These are phyloP conservation scores for Pleurotus eryngii DNA, from an alignment of 768 basidiomycete species.

Conservation along the genomic window DNA sequence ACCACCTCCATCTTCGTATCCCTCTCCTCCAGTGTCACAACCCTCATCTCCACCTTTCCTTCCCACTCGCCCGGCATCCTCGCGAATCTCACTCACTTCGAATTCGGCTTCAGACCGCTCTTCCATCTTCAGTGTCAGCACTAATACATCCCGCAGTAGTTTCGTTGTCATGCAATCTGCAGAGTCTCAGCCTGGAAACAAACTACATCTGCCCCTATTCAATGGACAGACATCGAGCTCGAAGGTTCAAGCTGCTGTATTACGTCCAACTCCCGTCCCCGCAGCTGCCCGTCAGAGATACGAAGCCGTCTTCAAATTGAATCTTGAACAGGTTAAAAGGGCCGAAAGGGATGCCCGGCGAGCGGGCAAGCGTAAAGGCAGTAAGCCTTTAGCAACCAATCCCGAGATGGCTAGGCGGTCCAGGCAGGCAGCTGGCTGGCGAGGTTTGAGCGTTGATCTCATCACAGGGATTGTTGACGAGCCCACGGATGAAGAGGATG, in stretches of 20 bases:
- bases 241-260: slow-evolving; percentile 29
- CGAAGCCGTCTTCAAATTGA: slow-evolving; percentile 62
- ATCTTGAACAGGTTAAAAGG: slow-evolving; percentile 46
- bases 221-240: slow-evolving; percentile 10
- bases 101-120: slow-evolving; percentile 55
- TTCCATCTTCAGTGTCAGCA: slow-evolving; percentile 55
- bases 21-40: slow-evolving; percentile 24
- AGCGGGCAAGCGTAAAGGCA: slow-evolving; percentile 28
- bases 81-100: slow-evolving; percentile 27
- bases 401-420: slow-evolving; percentile 37
- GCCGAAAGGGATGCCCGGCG: slow-evolving; percentile 25
- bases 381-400: slow-evolving; percentile 24
- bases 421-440: slow-evolving; percentile 69
- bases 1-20: slow-evolving; percentile 18
- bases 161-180: slow-evolving; percentile 19
- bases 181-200: slow-evolving; percentile 12
- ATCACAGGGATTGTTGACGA: slow-evolving; percentile 44
- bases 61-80: slow-evolving; percentile 19
- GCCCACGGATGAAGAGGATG: slow-evolving; percentile 8
- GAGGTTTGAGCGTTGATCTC: slow-evolving; percentile 67
- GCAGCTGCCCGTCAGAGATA: slow-evolving; percentile 61
- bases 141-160: slow-evolving; percentile 31
- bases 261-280: slow-evolving; percentile 67
- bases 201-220: slow-evolving; percentile 11
- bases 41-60: slow-evolving; percentile 17